phyloP scores from a whole-genome alignment of 192 early-diverging fungal species.

The Entomortierella lignicola region DNA sequence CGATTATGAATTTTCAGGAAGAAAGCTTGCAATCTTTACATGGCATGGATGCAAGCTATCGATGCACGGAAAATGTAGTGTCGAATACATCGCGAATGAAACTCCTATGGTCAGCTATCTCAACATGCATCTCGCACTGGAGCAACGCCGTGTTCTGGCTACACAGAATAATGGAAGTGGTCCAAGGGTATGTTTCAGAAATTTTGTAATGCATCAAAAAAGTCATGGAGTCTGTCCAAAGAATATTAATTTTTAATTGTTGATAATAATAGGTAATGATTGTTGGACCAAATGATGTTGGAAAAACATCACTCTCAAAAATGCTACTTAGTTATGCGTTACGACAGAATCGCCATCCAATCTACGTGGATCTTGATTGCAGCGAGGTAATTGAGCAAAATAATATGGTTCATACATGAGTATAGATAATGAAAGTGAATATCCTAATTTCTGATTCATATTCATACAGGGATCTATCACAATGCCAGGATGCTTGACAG shows the following conservation, averaged over 20 bases:
- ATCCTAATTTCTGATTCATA: no score
- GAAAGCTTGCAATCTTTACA: constrained; percentile 91
- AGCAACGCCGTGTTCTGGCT: constrained; percentile 74
- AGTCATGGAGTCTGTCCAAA: not conserved
- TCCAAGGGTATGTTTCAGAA: constrained; percentile 54
- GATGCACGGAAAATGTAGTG: constrained; percentile 71
- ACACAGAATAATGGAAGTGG: constrained; percentile 54
- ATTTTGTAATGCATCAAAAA: no score
- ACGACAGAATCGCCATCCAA: constrained; percentile 74
- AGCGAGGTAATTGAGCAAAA: constrained; percentile 63
- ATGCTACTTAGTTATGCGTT: constrained; percentile 91
- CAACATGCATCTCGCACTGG: constrained; percentile 89
- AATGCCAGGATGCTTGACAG: constrained; percentile 89
- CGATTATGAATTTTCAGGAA: constrained; percentile 83
- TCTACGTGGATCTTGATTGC: constrained; percentile 91
- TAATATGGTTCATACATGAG: no score
- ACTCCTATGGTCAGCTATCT: constrained; percentile 94
- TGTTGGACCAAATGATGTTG: constrained; percentile 91
- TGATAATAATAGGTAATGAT: constrained; percentile 73
- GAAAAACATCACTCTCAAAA: constrained; percentile 90
- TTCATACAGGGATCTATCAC: constrained; percentile 74
- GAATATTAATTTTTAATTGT: not conserved
- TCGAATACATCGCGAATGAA: constrained; percentile 93
- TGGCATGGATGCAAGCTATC: constrained; percentile 89
- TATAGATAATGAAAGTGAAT: no score